Conservation (phyloP, 495 filamentous ascomycete species). For the Barbatosphaeria neglecta region DNA sequence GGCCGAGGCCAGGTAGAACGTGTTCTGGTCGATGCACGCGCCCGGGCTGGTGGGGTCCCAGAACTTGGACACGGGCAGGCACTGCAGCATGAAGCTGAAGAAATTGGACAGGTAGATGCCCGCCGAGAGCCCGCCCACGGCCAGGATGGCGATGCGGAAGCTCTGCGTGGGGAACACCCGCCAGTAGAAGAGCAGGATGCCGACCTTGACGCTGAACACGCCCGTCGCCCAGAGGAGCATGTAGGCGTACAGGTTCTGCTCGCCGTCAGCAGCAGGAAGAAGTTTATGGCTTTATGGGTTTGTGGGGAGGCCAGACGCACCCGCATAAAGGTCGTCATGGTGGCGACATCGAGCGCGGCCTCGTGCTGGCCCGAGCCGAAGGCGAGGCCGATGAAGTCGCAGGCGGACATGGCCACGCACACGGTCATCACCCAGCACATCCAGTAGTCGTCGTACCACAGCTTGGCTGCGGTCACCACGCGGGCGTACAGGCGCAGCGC, state of each 20-base stretch:
- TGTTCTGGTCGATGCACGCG: slow-evolving; percentile 31
- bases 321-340: slow-evolving; percentile 9
- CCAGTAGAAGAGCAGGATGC: slow-evolving; percentile 33
- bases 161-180: slow-evolving; percentile 27
- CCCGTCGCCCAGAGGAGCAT: slow-evolving; percentile 28
- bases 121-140: slow-evolving; percentile 26
- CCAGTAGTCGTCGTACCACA: slow-evolving; percentile 33
- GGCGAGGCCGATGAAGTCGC: slow-evolving; percentile 6
- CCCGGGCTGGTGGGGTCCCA: slow-evolving; percentile 26
- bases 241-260: slow-evolving; percentile 27
- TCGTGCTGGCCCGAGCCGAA: slow-evolving; percentile 8
- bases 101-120: slow-evolving; percentile 30
- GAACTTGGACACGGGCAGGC: slow-evolving; percentile 27
- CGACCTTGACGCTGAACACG: slow-evolving; percentile 19
- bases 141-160: slow-evolving; percentile 24
- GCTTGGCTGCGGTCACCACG: slow-evolving; percentile 8
- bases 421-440: slow-evolving; percentile 25
- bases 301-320: slow-evolving; percentile 5
- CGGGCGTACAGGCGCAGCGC: slow-evolving; percentile 10
- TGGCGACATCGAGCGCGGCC: slow-evolving; percentile 8
- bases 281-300: slow-evolving; percentile 11
- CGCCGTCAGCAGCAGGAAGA: background rate
- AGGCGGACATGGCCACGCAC: slow-evolving; percentile 3
- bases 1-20: slow-evolving; percentile 33
- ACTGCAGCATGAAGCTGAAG: slow-evolving; percentile 34